Evolutionary conservation across 306 rosid genomes (phyloP).

Genomic region (Phaseolus lunatus): DNA sequence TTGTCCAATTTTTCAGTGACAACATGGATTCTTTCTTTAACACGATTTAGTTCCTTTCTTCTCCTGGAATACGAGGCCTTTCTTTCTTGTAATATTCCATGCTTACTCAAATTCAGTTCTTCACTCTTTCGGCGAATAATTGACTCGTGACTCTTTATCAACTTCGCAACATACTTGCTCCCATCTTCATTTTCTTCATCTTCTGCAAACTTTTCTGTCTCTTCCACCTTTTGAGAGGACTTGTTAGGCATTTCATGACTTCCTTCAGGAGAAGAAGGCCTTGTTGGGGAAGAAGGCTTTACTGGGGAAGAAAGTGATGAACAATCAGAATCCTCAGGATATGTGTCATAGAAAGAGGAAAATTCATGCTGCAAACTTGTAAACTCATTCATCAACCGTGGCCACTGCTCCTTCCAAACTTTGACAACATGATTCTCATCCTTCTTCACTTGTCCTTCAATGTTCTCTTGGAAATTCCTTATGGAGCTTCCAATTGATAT

Average conservation of each 20-base stretch:
- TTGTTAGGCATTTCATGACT: conserved; percentile 17
- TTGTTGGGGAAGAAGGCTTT: conserved; percentile 47
- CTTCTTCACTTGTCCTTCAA: conserved; percentile 50
- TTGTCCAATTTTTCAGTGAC: conserved; percentile 55
- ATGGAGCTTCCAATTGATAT: conserved; percentile 57
- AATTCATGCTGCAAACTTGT: conserved; percentile 57
- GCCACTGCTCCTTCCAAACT: conserved; percentile 57
- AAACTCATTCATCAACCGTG: conserved; percentile 64
- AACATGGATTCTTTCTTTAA: conserved; percentile 55
- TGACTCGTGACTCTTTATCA: conserved; percentile 72
- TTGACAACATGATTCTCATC: conserved; percentile 48
- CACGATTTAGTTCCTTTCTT: conserved; percentile 47
- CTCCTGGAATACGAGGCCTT: conserved; percentile 40
- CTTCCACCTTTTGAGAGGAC: conserved; percentile 37
- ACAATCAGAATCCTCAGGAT: conserved; percentile 44
- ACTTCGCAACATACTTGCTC: conserved; percentile 64
- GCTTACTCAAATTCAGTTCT: conserved; percentile 53
- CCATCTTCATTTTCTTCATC: conserved; percentile 51
- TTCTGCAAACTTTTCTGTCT: conserved; percentile 18
- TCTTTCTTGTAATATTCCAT: conserved; percentile 53
- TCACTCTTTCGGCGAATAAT: conserved; percentile 69
- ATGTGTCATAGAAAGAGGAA: conserved; percentile 37
- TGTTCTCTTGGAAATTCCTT: conserved; percentile 56
- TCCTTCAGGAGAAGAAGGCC: conserved; percentile 42
- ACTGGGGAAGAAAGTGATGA: conserved; percentile 44